Evolutionary conservation across 2,329 filamentous ascomycete species (phyloP).

Genomic region (Hymenotorrendiella dingleyae): DNA sequence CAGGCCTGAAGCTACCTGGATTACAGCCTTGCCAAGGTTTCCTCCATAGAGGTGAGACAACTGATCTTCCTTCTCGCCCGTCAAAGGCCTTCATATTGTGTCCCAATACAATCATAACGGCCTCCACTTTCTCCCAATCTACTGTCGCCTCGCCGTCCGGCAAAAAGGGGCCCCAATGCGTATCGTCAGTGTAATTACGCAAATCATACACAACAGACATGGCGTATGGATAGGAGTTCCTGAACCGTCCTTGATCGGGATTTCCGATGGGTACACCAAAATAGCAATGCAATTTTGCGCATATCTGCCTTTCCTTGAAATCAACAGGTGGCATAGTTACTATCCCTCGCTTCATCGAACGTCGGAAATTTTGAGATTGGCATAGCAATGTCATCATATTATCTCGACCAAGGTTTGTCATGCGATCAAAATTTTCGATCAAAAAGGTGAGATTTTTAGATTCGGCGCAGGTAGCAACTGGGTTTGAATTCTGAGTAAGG

Average conservation of each 20-base stretch:
- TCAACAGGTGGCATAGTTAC: background rate
- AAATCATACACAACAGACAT: slow-evolving; percentile 69
- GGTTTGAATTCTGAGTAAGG: background rate
- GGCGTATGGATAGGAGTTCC: slow-evolving; percentile 51
- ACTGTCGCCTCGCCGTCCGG: slow-evolving; percentile 55
- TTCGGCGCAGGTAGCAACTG: background rate
- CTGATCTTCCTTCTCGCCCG: background rate
- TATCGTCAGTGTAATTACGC: slow-evolving; percentile 55
- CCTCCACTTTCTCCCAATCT: slow-evolving; percentile 78
- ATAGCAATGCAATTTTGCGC: slow-evolving; percentile 65
- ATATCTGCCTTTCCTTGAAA: slow-evolving; percentile 47
- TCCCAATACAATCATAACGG: slow-evolving; percentile 62
- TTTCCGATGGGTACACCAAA: slow-evolving; percentile 54
- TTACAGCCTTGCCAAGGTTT: slow-evolving; percentile 11
- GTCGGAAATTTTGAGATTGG: background rate
- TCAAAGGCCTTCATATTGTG: slow-evolving; percentile 51
- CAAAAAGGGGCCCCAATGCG: slow-evolving; percentile 66
- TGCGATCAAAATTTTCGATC: background rate
- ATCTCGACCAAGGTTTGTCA: background rate
- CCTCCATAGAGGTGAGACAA: slow-evolving; percentile 12
- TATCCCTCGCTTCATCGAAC: background rate
- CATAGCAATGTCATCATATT: slow-evolving; percentile 1
- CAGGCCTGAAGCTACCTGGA: slow-evolving; percentile 8
- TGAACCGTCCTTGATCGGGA: slow-evolving; percentile 13
- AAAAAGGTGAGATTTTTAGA: background rate